Base-by-base conservation (phyloP, 1,284 basidiomycete species). In the Caloboletus firmus region DNA sequence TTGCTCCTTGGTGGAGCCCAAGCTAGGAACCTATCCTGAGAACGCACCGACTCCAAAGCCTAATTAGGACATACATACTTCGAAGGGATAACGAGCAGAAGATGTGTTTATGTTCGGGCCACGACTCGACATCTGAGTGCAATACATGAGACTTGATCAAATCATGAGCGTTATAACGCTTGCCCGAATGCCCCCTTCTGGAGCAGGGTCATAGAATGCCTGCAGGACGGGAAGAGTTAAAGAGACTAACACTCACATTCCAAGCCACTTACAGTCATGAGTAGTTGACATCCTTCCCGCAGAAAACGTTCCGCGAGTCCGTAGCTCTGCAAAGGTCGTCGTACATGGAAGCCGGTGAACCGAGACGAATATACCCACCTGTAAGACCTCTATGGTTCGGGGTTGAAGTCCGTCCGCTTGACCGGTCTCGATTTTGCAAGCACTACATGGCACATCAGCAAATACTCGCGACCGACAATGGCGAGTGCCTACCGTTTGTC, bases 361-460 rank as follows among this genome's bases (percentile, higher is more conserved):
- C 13, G 20, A 37, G 22, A 12, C 3, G 46, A 41, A 31, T 5
- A 37, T 13, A 11, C 32, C 18, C 32, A 54, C 66, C 62, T 75
- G 69, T 26, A 80, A 67, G 30, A 79, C 72, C 60, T 80, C 79
- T 54, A 78, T 72, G 5, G 76, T 75, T 26, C 76, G 67, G 26
- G 72, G 73, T 55, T 75, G 71, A 36, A 77, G 63, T 5, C 76
- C 76, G 40, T 77, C 76, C 0, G 76, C 76, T 43, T 77, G 75
- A 24, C 76, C 76, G 36, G 71, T 57, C 20, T 62, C 31, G n/a
- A 72, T 62, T 53, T 61, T 62, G n/a, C 22, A 51, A 35, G 62
- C 48, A 30, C 70, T 72, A 32, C 10, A 6, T n/a, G 22, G 12
- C 15, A 45, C 7, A 18, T 59, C 28, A 12, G 18, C 36, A 13